These are phyloP conservation scores for Hydrangea macrophylla DNA, from an alignment of 148 eudicot genomes.

Conservation along the genomic window DNA sequence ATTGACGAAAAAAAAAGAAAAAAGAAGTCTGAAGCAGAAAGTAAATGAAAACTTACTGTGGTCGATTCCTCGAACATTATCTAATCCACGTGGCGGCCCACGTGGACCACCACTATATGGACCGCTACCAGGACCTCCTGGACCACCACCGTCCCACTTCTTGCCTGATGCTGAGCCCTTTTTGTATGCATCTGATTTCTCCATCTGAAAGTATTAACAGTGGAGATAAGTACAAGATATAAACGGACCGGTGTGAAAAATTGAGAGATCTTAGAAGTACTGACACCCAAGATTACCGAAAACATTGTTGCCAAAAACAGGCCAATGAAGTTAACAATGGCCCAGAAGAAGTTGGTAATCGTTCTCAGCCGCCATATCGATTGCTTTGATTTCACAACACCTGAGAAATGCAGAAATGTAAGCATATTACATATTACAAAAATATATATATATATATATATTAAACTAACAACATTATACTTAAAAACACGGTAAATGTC, in stretches of 20 bases:
- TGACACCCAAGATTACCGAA: slow-evolving; percentile 45
- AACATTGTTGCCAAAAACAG: slow-evolving; percentile 81
- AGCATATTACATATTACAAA: too few relatives aligned
- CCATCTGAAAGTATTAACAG: slow-evolving; percentile 52
- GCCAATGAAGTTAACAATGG: slow-evolving; percentile 54
- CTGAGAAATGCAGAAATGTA: slow-evolving; percentile 33
- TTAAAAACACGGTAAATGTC: too few relatives aligned
- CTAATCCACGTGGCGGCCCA: slow-evolving; percentile 86
- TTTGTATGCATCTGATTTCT: slow-evolving; percentile 77
- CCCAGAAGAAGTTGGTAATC: slow-evolving; percentile 67
- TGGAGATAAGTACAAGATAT: neutral
- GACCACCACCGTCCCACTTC: slow-evolving; percentile 98
- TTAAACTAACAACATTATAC: too few relatives aligned
- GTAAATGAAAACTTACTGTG: slow-evolving; percentile 57
- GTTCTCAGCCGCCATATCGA: slow-evolving; percentile 89
- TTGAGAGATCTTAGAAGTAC: neutral
- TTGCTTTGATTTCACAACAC: slow-evolving; percentile 74
- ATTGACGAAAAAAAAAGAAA: neutral
- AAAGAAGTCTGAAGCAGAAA: neutral
- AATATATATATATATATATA: too few relatives aligned
- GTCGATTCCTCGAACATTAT: slow-evolving; percentile 66
- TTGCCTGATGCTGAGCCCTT: slow-evolving; percentile 73
- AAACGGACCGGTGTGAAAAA: too few relatives aligned
- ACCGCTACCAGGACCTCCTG: too few relatives aligned
- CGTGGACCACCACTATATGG: slow-evolving; percentile 91